Conservation (phyloP, 176 grass and related monocot species). For the Triticum monococcum region DNA sequence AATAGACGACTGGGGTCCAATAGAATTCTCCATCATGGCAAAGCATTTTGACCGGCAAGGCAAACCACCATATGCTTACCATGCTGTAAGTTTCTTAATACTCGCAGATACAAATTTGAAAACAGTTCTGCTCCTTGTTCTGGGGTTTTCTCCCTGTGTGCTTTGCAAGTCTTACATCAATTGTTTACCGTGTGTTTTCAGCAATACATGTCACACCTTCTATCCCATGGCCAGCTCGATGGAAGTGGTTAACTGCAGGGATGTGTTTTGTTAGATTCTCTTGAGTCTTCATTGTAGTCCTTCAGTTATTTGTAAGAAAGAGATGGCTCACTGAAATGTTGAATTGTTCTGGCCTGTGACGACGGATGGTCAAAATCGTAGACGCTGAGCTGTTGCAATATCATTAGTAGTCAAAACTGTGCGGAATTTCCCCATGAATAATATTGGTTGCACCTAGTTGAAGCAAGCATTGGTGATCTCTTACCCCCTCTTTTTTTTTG, state of each 20-base stretch:
- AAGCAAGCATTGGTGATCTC: background rate
- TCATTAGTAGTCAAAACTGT: background rate
- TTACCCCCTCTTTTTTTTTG: background rate
- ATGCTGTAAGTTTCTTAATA: conserved; percentile 55
- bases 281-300: background rate
- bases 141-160: background rate
- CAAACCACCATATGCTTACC: conserved; percentile 87
- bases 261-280: background rate
- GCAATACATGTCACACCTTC: conserved; percentile 90
- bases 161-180: background rate
- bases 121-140: background rate
- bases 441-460: background rate
- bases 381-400: background rate
- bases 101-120: background rate
- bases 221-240: conserved; percentile 74
- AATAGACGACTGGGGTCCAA: conserved; percentile 85
- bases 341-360: background rate
- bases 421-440: background rate
- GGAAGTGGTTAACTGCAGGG: conserved; percentile 46
- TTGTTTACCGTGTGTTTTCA: conserved; percentile 32
- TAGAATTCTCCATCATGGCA: conserved; percentile 89
- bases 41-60: conserved; percentile 93
- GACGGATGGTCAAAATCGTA: background rate
- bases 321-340: background rate
- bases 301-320: background rate